Evolutionary conservation across 306 rosid species (phyloP), one percentile per base, ranked within the genome.

Genomic region (Sindora glabra): DNA sequence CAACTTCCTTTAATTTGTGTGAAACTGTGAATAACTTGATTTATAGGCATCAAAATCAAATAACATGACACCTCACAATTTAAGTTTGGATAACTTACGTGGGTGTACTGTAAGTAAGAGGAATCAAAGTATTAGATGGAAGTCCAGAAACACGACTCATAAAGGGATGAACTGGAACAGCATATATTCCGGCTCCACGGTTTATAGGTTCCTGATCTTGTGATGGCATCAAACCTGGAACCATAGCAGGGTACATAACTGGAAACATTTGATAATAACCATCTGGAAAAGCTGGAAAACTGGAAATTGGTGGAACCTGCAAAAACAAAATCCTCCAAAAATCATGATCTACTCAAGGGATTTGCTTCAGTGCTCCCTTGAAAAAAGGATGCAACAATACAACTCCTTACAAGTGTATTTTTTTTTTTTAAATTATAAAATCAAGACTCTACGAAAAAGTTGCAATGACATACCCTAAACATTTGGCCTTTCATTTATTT

Each of bases 141-240:
- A 86, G 42, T 73, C 96, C 99, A 51, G 83, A 53, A 59, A 80
- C 74, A 25, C 80, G 85, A n/a, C 94, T 89, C 65, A 69, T 70
- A 74, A 48, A 86, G 2, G 85, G 83, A 59, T 80, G 48, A 58
- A 75, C 69, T 6, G 95, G 90, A 60, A 92, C 96, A 22, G 96
- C 96, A 76, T 89, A 92, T 67, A 92, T 41, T 32, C 99, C 99
- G 10, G 99, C 85, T 70, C 99, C 96, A 23, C 78, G 90, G 69
- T 83, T 89, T 42, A 15, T 41, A 17, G 69, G 84, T 40, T 86
- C 91, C 39, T 83, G 94, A 64, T 70, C 74, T 39, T 81, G 96
- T 0, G 60, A 56, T 11, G 60, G 70, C 21, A 39, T 61, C 22
- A 80, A 56, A 42, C 84, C 87, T 22, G 87, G 89, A 74, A 86